Evolutionary conservation across 805 yeast genomes (phyloP).

Genomic region (Yarrowia porcina): DNA sequence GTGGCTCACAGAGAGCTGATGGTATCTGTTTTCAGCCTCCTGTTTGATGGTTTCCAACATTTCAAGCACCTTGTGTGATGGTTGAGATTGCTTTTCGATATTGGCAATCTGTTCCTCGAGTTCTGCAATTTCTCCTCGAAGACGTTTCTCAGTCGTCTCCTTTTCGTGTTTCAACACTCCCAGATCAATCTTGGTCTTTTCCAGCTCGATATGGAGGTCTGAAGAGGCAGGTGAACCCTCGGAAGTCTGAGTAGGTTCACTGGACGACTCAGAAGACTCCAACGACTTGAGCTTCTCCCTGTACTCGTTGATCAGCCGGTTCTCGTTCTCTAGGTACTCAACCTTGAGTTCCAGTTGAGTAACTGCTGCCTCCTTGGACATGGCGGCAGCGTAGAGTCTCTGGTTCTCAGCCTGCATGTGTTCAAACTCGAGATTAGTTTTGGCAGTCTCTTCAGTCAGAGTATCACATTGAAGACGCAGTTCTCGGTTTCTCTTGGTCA

Average conservation of each 20-base stretch:
- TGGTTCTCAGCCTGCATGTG: slow-evolving; percentile 36
- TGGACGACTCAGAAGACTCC: background rate
- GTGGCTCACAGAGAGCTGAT: slow-evolving; percentile 33
- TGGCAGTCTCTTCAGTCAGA: slow-evolving; percentile 32
- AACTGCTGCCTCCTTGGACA: slow-evolving; percentile 35
- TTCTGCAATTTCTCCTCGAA: slow-evolving; percentile 27
- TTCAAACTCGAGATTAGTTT: slow-evolving; percentile 32
- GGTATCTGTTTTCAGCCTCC: slow-evolving; percentile 29
- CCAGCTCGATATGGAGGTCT: slow-evolving; percentile 1
- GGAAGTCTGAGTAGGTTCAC: too few species aligned
- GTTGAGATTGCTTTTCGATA: slow-evolving; percentile 25
- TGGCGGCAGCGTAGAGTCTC: slow-evolving; percentile 36
- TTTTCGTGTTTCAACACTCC: slow-evolving; percentile 28
- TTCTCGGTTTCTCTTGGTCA: slow-evolving; percentile 38
- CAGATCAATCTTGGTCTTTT: slow-evolving; percentile 11
- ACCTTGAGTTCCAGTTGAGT: slow-evolving; percentile 32
- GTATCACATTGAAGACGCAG: slow-evolving; percentile 33
- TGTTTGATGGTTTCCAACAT: slow-evolving; percentile 29
- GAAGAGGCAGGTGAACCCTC: slow-evolving; percentile 23
- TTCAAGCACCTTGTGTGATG: slow-evolving; percentile 25
- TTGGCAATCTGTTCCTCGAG: slow-evolving; percentile 28
- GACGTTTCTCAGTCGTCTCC: slow-evolving; percentile 22
- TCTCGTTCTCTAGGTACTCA: background rate
- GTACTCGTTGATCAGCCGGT: background rate
- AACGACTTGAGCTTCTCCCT: background rate